A percentile compares a stretch with the other conserved stretches of the same genome.
Evolutionary conservation across 306 rosid genomes (phyloP).

Genomic region (Arachis stenosperma): DNA sequence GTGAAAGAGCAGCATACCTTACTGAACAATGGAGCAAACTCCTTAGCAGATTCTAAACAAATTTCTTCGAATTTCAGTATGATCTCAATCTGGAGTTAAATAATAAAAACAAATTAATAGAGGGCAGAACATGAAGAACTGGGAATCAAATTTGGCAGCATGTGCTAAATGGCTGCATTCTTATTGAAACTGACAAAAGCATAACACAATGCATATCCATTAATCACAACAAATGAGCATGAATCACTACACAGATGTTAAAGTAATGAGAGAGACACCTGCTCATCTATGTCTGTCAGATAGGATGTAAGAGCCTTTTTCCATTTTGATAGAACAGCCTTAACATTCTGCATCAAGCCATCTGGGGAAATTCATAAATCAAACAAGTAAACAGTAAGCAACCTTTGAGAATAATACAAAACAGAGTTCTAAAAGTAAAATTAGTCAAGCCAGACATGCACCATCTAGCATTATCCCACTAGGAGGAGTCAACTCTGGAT

Average conservation of each 20-base stretch:
- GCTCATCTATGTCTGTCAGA: conserved; percentile 80
- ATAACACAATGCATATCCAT: background rate
- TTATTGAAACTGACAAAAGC: conserved; percentile 13
- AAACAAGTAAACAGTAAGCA: conserved; percentile 23
- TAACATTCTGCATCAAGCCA: conserved; percentile 60
- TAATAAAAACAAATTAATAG: conserved; percentile 17
- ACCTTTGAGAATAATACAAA: background rate
- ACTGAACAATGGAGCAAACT: conserved; percentile 69
- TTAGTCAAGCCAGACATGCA: background rate
- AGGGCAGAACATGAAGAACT: conserved; percentile 12
- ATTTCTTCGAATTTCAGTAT: conserved; percentile 91
- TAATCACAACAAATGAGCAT: conserved; percentile 6
- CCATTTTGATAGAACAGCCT: conserved; percentile 65
- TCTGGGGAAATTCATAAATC: conserved; percentile 51
- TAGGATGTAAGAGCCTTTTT: conserved; percentile 69
- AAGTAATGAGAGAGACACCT: conserved; percentile 56
- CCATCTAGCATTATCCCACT: conserved; percentile 4
- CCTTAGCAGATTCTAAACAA: conserved; percentile 87
- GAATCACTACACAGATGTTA: conserved; percentile 23
- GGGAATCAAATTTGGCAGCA: conserved; percentile 15
- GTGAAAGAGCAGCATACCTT: conserved; percentile 52
- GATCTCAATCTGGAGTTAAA: conserved; percentile 76
- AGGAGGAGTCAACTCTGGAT: conserved; percentile 7
- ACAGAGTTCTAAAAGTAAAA: conserved; percentile 15
- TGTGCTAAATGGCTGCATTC: background rate